These are phyloP conservation scores for Rosa persica DNA, from an alignment of 306 rosid species.

Conservation along the genomic window DNA sequence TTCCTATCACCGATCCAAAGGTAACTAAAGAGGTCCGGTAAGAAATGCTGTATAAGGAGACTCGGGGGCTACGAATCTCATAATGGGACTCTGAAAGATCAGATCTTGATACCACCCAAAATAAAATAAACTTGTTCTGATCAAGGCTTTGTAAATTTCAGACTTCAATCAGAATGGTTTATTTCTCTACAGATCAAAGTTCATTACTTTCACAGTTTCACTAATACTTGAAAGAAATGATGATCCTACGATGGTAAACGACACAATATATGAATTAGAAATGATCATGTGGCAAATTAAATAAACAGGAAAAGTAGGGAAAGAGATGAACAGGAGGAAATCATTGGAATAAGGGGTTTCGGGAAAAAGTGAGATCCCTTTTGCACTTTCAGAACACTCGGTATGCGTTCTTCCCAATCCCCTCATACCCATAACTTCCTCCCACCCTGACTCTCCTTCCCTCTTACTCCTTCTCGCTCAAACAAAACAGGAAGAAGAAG, in stretches of 20 bases:
- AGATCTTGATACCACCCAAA: background rate
- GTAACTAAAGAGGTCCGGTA: no score
- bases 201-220: background rate
- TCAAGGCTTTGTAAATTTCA: background rate
- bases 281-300: no score
- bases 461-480: background rate
- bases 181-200: background rate
- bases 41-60: no score
- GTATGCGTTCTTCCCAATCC: slow-evolving; percentile 1
- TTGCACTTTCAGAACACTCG: background rate
- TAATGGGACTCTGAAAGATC: no score
- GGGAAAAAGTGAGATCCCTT: background rate
- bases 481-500: background rate
- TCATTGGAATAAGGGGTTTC: background rate
- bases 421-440: background rate
- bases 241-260: background rate
- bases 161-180: background rate
- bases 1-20: no score
- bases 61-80: no score
- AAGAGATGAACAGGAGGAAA: background rate
- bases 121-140: background rate
- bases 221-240: background rate
- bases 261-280: no score
- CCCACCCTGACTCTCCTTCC: background rate
- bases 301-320: background rate